Evolutionary conservation across 345 rosid species (phyloP).

Genomic region (Sisymbrium altissimum): DNA sequence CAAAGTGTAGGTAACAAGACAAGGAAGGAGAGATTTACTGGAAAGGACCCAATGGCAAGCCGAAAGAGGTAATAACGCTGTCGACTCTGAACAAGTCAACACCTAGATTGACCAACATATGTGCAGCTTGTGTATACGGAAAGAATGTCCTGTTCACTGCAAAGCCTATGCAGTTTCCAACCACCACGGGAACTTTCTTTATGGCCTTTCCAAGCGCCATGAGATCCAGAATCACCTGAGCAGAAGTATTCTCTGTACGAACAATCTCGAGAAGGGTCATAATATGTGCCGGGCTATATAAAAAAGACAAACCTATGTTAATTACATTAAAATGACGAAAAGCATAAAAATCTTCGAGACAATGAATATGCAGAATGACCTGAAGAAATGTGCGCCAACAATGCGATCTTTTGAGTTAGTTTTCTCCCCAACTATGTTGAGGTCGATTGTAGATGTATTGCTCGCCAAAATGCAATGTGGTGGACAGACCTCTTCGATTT

Average conservation of each 20-base stretch:
- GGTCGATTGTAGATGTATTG: conserved; percentile 86
- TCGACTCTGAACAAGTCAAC: conserved; percentile 93
- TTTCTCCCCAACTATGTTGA: conserved; percentile 72
- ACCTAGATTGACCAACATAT: conserved; percentile 67
- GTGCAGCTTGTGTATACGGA: conserved; percentile 76
- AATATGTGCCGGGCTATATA: conserved; percentile 86
- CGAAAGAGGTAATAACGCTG: conserved; percentile 66
- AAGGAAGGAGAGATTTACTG: conserved; percentile 53
- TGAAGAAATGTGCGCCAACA: conserved; percentile 96
- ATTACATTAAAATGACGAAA: not conserved
- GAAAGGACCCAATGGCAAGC: conserved; percentile 95
- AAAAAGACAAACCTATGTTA: conserved; percentile 21
- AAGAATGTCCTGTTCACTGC: conserved; percentile 93
- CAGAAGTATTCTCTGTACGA: conserved; percentile 71
- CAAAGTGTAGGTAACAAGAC: not conserved
- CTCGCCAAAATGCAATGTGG: conserved; percentile 87
- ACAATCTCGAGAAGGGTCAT: conserved; percentile 98
- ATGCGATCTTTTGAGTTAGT: conserved; percentile 75
- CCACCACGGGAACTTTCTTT: conserved; percentile 95
- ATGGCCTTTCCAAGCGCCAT: conserved; percentile 76
- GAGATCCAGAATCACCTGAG: conserved; percentile 89
- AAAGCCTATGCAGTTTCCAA: conserved; percentile 93
- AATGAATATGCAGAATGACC: conserved; percentile 40
- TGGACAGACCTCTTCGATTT: conserved; percentile 78
- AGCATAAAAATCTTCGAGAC: not conserved